A percentile compares a stretch with the other conserved stretches of the same genome.
Conservation (phyloP, 225 moss, liverwort and hornwort species). For the Bryoerythrophyllum caledonicum region DNA sequence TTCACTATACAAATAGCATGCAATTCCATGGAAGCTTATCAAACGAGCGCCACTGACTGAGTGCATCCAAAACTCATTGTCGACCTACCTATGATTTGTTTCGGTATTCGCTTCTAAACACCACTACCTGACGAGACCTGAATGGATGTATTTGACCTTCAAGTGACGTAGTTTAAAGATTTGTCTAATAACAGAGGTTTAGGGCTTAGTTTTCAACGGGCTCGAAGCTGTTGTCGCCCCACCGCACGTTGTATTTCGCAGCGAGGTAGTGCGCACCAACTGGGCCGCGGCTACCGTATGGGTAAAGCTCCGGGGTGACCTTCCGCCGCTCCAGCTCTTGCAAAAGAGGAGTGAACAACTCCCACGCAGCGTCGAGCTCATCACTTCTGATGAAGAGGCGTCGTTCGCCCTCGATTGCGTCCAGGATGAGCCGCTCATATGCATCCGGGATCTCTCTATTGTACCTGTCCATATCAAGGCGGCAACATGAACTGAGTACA, state of each 20-base stretch:
- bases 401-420: slow-evolving; percentile 91
- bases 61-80: slow-evolving; percentile 23
- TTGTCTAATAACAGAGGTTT: neutral
- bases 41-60: neutral
- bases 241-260: slow-evolving; percentile 89
- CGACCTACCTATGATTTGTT: neutral
- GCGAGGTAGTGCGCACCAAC: slow-evolving; percentile 93
- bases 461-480: slow-evolving; percentile 50
- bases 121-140: neutral
- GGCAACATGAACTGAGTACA: too few species aligned
- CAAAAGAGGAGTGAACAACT: slow-evolving; percentile 81
- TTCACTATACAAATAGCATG: slow-evolving; percentile 33
- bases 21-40: neutral
- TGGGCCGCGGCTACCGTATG: slow-evolving; percentile 95
- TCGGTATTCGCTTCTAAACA: neutral
- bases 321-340: slow-evolving; percentile 72
- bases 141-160: slow-evolving; percentile 12
- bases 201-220: slow-evolving; percentile 26
- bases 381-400: slow-evolving; percentile 92
- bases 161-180: slow-evolving; percentile 8
- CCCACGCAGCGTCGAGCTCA: slow-evolving; percentile 93
- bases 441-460: slow-evolving; percentile 89
- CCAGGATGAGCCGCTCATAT: slow-evolving; percentile 86
- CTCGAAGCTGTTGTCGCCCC: slow-evolving; percentile 80
- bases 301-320: slow-evolving; percentile 81